Base-by-base conservation (phyloP, 139 green algal species). In the Ettlia oleoabundans region DNA sequence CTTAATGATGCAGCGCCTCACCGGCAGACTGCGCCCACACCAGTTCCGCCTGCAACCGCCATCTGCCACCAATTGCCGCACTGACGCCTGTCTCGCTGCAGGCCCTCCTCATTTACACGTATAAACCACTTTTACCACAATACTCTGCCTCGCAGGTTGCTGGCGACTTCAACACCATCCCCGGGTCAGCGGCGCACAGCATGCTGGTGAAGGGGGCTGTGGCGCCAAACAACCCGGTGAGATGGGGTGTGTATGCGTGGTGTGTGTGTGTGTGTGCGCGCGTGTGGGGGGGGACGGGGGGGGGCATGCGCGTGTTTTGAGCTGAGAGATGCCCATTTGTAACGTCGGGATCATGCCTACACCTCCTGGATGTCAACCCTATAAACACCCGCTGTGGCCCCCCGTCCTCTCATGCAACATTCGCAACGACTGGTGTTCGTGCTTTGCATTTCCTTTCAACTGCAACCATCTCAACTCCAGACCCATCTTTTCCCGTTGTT, bases 81-180 rank as follows among this genome's bases (percentile, higher is more conserved):
- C n/a, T n/a, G n/a, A n/a, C n/a, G n/a, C n/a, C n/a, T n/a, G n/a
- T n/a, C n/a, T n/a, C n/a, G n/a, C n/a, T n/a, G n/a, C n/a, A n/a
- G n/a, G n/a, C n/a, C n/a, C n/a, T n/a, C n/a, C n/a, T 1, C 28
- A 40, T 28, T 24, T 28, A 13, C 61, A 38, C n/a, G n/a, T 67
- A n/a, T 19, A 19, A 8, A n/a, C 55, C 8, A 30, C 28, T 4
- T 68, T 38, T 30, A 5, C 28, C 61, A 30, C 5, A 33, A 9
- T 4, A n/a, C 26, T 42, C 64, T 71, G 5, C 24, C 3, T 5
- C 24, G 42, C 69, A 62, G 69, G n/a, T n/a, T n/a, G 94, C 95
- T 26, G 97, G 97, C 10, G 97, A 99, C 91, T 99, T 99, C 94
- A 99, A 99, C 93, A 93, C 87, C 63, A 84, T 92, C 19, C 95